A percentile compares a stretch with the other conserved stretches of the same genome.
Conservation (phyloP, 768 basidiomycete genomes). For the Suillus fuscotomentosus region DNA sequence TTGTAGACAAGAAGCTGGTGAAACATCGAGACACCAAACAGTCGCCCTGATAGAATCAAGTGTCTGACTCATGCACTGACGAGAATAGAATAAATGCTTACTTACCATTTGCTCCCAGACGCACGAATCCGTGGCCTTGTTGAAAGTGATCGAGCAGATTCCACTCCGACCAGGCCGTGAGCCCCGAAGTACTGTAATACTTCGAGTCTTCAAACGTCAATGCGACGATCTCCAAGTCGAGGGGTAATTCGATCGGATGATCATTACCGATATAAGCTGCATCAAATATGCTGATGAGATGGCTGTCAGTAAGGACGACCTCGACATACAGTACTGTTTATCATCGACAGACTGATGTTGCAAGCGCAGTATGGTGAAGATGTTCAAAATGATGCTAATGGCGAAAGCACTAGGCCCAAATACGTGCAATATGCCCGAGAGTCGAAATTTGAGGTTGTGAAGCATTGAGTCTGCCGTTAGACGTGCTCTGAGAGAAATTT, state of each 20-base stretch:
- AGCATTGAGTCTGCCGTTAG: neutral
- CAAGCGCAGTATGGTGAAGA: neutral
- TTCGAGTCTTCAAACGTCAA: conserved; percentile 27
- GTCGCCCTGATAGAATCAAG: conserved; percentile 12
- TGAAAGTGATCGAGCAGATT: conserved; percentile 16
- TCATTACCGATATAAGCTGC: conserved; percentile 28
- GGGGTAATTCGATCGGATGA: conserved; percentile 21
- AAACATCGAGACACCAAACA: conserved; percentile 27
- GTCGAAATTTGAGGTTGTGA: neutral
- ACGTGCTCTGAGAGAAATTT: neutral
- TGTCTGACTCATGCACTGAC: neutral
- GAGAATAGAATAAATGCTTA: neutral
- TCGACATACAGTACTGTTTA: neutral
- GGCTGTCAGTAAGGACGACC: neutral
- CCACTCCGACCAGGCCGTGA: conserved; percentile 23
- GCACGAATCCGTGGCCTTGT: conserved; percentile 22
- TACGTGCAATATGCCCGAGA: neutral
- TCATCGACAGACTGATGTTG: neutral
- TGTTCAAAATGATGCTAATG: neutral
- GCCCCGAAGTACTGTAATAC: conserved; percentile 20
- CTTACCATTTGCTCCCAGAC: conserved; percentile 21
- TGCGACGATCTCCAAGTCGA: conserved; percentile 9
- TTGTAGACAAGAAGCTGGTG: conserved; percentile 30
- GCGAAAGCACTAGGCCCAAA: neutral
- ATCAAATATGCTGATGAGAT: neutral